These are phyloP conservation scores for Meyerozyma elateridarum DNA, from an alignment of 1,139 yeast species.

Conservation along the genomic window DNA sequence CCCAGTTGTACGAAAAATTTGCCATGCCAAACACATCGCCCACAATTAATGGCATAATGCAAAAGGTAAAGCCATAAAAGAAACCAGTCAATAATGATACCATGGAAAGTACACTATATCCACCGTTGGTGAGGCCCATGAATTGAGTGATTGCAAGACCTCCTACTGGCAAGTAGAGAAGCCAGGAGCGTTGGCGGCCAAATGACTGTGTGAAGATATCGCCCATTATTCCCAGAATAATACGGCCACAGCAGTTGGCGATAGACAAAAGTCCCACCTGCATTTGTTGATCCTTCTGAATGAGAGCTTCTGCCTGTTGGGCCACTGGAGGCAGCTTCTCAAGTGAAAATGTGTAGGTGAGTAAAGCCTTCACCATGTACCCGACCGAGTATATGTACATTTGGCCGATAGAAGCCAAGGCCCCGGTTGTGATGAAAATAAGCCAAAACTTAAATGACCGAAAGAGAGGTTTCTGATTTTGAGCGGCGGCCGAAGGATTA, in stretches of 20 bases:
- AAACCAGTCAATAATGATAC: constrained; percentile 46
- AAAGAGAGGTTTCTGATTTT: constrained; percentile 18
- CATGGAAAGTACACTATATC: constrained; percentile 28
- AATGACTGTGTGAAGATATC: constrained; percentile 45
- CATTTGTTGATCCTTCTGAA: constrained; percentile 48
- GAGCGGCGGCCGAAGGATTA: constrained; percentile 11
- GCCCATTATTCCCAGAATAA: constrained; percentile 48
- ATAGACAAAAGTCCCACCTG: constrained; percentile 55
- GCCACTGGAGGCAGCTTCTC: too few species aligned
- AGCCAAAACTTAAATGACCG: constrained; percentile 44
- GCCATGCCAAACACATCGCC: constrained; percentile 56
- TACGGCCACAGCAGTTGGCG: constrained; percentile 51
- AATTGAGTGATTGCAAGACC: constrained; percentile 41
- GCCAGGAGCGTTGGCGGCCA: constrained; percentile 39
- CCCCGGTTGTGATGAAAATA: constrained; percentile 40
- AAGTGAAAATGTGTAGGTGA: too few species aligned
- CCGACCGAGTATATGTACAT: constrained; percentile 63
- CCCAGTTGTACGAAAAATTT: constrained; percentile 55
- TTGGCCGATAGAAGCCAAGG: constrained; percentile 55
- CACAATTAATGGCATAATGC: constrained; percentile 54
- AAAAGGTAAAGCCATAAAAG: constrained; percentile 55
- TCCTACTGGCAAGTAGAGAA: constrained; percentile 42
- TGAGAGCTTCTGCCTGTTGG: constrained; percentile 21
- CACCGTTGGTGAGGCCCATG: constrained; percentile 28
- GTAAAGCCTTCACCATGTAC: constrained; percentile 51